Base-by-base conservation (phyloP, 2,329 filamentous ascomycete species). In the Aspergillus novofumigatus region DNA sequence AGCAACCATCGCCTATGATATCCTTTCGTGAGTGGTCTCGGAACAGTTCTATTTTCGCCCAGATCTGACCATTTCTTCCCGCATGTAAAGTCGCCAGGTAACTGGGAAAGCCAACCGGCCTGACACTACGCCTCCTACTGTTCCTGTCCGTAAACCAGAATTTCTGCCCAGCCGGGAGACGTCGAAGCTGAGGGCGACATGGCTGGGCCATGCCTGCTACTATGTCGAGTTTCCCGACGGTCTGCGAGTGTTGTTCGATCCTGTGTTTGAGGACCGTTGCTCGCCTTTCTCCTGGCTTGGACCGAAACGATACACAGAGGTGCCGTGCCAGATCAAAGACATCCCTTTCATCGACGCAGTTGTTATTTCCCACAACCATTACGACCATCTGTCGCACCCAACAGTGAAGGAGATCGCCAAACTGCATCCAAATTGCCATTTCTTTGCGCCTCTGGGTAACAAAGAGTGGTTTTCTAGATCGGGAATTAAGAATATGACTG, bases 191-290 rank as follows among this genome's bases (percentile, higher is more conserved):
- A 86, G 92, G 54, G 90, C 92, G 35, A 97, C 93, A 44, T 97
- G 93, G 93, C 85, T 97, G 2, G 93, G 93, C 38, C 93, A 97
- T 73, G 92, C 93, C 3, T 96, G 92, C 78, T 96, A 92, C 78
- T 92, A 91, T 68, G 85, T 96, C 65, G 93, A 97, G 73, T 97
- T 92, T 67, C 91, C 92, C 1, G 83, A 84, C 14, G 93, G 93
- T 0, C 80, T 97, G 53, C 86, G 93, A 54, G 91, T 96, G 3
- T 83, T 97, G 3, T 97, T 96, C 72, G 93, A 97, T 69, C 93
- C 93, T 1, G 92, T 97, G 35, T 96, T 97, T 64, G 91, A 93
- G 71, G 86, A 91, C 61, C 86, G 91, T 65, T 97, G 93, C 76
- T 87, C 88, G 29, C 93, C 93, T 0, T 80, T 93, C 64, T 81